These are phyloP conservation scores for Hypholoma fasciculare DNA, from an alignment of 768 basidiomycete species.

Conservation along the genomic window DNA sequence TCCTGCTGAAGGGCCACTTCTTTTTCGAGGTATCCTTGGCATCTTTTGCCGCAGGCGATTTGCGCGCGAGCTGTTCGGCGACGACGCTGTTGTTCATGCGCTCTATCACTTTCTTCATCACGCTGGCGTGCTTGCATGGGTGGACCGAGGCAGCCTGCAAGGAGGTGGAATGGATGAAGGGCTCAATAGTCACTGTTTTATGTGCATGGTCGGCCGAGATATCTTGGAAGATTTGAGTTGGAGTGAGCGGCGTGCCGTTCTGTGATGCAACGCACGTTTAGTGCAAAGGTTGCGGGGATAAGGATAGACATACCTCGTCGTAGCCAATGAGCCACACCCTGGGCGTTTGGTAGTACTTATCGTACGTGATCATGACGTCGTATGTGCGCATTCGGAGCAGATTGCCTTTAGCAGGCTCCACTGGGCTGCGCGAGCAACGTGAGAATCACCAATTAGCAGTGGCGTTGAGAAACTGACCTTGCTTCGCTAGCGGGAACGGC, in stretches of 20 bases:
- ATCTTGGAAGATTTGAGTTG: constrained; percentile 94
- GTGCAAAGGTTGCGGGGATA: neutral
- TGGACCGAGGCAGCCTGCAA: constrained; percentile 93
- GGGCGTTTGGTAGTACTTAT: constrained; percentile 99
- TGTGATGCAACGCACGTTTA: constrained; percentile 29
- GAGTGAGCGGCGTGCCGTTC: constrained; percentile 88
- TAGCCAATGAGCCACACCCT: constrained; percentile 97
- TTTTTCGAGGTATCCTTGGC: constrained; percentile 52
- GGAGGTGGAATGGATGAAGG: constrained; percentile 90
- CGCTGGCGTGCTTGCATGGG: constrained; percentile 97
- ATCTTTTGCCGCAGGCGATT: constrained; percentile 27
- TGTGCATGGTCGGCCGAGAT: constrained; percentile 96
- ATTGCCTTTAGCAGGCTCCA: constrained; percentile 74
- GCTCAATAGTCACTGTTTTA: constrained; percentile 98
- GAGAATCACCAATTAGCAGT: neutral
- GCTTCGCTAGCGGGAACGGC: neutral
- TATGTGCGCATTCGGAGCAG: constrained; percentile 96
- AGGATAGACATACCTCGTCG: constrained; percentile 68
- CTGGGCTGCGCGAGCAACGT: constrained; percentile 39
- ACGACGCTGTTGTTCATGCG: constrained; percentile 92
- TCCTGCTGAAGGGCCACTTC: constrained; percentile 85
- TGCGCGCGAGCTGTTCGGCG: constrained; percentile 77
- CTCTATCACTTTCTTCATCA: constrained; percentile 99
- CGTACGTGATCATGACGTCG: constrained; percentile 99
- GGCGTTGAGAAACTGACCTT: neutral